These are phyloP conservation scores for Rubia tinctorum DNA, from an alignment of 305 asterid species.

Conservation along the genomic window DNA sequence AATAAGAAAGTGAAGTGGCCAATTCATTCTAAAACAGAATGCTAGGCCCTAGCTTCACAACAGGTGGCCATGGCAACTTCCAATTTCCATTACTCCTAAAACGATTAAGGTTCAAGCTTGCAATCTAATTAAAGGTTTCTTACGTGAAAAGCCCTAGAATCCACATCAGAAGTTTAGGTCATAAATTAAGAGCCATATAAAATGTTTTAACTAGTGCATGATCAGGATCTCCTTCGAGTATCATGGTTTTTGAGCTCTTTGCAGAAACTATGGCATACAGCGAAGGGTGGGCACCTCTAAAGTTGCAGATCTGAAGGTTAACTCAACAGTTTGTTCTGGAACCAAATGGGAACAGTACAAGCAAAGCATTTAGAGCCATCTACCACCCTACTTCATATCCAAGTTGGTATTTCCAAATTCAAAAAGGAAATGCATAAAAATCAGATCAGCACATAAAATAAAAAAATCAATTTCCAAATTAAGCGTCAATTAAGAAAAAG, in stretches of 20 bases:
- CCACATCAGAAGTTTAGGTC: not conserved
- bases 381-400: not conserved
- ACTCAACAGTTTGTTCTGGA: not conserved
- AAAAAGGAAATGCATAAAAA: not conserved
- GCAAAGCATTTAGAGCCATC: not conserved
- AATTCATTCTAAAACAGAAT: not conserved
- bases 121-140: not conserved
- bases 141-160: not conserved
- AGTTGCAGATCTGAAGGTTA: slow-evolving; percentile 1
- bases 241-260: not conserved
- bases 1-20: not conserved
- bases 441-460: not conserved
- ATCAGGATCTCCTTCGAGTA: not conserved
- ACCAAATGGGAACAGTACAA: not conserved
- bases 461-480: not conserved
- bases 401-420: not conserved
- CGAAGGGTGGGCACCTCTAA: not conserved
- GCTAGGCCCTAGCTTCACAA: too few species aligned
- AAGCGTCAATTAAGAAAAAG: not conserved
- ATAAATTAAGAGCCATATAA: too few species aligned
- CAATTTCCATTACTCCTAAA: not conserved
- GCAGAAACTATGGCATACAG: not conserved
- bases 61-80: not conserved
- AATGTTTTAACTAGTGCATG: too few species aligned
- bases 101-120: not conserved